phyloP scores from a whole-genome alignment of 176 grass and related monocot genomes.

The Oryza coarctata region DNA sequence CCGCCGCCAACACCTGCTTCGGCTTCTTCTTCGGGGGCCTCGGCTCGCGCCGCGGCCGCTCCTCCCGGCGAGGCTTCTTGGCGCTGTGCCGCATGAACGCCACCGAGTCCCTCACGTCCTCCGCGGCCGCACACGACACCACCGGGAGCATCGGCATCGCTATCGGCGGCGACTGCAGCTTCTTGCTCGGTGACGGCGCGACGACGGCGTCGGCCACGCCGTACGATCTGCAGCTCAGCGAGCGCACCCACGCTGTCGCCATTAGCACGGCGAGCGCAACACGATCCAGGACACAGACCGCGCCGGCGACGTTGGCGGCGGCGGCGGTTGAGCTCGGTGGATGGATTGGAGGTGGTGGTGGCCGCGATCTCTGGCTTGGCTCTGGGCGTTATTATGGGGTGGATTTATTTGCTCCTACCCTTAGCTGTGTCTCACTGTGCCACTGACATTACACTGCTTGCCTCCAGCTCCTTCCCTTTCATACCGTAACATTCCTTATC shows the following conservation, averaged over 20 bases:
- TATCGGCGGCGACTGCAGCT: background rate
- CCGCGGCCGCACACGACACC: constrained; percentile 33
- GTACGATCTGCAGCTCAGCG: constrained; percentile 68
- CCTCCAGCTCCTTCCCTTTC: no score
- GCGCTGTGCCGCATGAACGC: constrained; percentile 7
- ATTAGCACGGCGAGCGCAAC: constrained; percentile 38
- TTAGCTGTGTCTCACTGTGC: constrained; percentile 20
- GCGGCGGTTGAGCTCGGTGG: constrained; percentile 5
- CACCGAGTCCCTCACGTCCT: constrained; percentile 44
- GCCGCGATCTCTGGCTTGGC: constrained; percentile 14
- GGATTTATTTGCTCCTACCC: constrained; percentile 38
- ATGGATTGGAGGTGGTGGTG: constrained; percentile 27
- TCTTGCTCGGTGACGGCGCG: constrained; percentile 8
- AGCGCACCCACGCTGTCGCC: constrained; percentile 71
- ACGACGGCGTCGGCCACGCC: constrained; percentile 54
- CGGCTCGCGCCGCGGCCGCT: constrained; percentile 2
- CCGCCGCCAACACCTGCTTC: constrained; percentile 25
- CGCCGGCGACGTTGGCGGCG: background rate
- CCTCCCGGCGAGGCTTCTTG: constrained; percentile 24
- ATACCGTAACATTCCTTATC: no score
- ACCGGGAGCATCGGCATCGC: constrained; percentile 19
- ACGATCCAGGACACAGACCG: background rate
- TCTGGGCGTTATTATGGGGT: constrained; percentile 54
- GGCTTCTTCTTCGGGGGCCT: constrained; percentile 51
- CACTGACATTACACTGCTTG: constrained; percentile 17